Percentiles rank a stretch among this genome's conserved stretches.
These are phyloP conservation scores for Homolaphlyctis polyrhiza DNA, from an alignment of 371 early-diverging fungal genomes.

Conservation along the genomic window DNA sequence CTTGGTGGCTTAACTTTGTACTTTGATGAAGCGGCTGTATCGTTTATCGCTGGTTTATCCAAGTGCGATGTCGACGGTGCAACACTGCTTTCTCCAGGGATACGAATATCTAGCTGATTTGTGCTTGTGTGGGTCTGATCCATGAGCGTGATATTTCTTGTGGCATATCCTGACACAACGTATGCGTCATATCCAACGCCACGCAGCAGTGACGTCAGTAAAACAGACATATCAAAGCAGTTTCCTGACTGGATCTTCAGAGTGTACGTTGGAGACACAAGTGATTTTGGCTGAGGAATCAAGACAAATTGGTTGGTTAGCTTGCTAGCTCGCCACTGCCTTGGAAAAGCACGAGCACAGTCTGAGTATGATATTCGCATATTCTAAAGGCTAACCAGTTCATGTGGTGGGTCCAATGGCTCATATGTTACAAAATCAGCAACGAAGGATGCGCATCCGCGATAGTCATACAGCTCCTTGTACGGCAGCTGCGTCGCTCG, in stretches of 20 bases:
- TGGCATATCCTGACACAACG: slow-evolving; percentile 48
- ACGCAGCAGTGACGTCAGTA: slow-evolving; percentile 40
- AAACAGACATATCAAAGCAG: slow-evolving; percentile 41
- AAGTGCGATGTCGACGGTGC: background rate
- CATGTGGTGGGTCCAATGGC: slow-evolving; percentile 47
- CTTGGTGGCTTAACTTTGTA: slow-evolving; percentile 40
- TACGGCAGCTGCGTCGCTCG: slow-evolving; percentile 45
- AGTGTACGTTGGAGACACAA: slow-evolving; percentile 45
- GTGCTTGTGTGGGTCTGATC: slow-evolving; percentile 38
- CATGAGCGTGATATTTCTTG: slow-evolving; percentile 38
- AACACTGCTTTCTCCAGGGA: slow-evolving; percentile 1
- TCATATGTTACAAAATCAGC: slow-evolving; percentile 42
- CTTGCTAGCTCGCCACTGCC: background rate
- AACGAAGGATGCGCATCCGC: slow-evolving; percentile 41
- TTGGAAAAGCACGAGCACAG: background rate
- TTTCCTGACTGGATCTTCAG: slow-evolving; percentile 40
- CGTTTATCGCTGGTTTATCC: background rate
- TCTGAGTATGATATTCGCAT: background rate
- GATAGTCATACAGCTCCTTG: slow-evolving; percentile 47
- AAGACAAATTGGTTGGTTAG: background rate
- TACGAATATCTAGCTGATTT: slow-evolving; percentile 18
- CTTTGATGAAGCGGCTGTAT: slow-evolving; percentile 11
- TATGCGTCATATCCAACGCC: slow-evolving; percentile 56
- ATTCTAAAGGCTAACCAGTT: slow-evolving; percentile 31
- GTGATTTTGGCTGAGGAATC: slow-evolving; percentile 33